phyloP scores from a whole-genome alignment of 169 alveolate species.

The Plasmodium fragile region DNA sequence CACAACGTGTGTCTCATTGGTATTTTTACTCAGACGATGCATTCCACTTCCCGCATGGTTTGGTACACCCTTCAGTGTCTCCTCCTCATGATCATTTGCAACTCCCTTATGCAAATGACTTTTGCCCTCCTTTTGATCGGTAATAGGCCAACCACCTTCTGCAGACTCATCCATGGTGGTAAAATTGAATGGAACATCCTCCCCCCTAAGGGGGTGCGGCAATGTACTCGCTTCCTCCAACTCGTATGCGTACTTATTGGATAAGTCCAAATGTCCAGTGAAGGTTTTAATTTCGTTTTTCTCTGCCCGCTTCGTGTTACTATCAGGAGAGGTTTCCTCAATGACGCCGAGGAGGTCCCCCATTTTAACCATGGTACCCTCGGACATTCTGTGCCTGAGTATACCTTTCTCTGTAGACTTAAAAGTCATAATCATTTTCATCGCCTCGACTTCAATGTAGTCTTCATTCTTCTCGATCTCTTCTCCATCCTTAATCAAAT shows the following conservation, averaged over 20 bases:
- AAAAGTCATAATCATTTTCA: conserved; percentile 88
- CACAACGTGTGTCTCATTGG: background rate
- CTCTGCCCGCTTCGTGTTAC: conserved; percentile 9
- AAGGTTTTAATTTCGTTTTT: conserved; percentile 9
- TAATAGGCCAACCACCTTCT: background rate
- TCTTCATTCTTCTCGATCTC: conserved; percentile 82
- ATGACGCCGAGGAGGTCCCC: conserved; percentile 84
- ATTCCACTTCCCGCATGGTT: background rate
- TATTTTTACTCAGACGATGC: background rate
- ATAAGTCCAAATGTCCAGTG: conserved; percentile 57
- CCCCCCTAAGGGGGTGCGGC: background rate
- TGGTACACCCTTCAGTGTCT: background rate
- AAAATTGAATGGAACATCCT: background rate
- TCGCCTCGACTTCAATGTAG: conserved; percentile 88
- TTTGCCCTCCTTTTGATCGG: background rate
- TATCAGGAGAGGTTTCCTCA: conserved; percentile 27
- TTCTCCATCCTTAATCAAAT: conserved; percentile 82
- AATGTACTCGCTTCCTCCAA: background rate
- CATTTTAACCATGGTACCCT: conserved; percentile 83
- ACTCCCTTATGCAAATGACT: background rate
- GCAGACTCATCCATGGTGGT: background rate
- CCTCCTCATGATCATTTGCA: background rate
- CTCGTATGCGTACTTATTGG: conserved; percentile 69
- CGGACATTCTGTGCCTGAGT: conserved; percentile 83
- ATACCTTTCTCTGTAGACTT: conserved; percentile 84